These are phyloP conservation scores for Choiromyces venosus DNA, from an alignment of 495 filamentous ascomycete species.

Conservation along the genomic window DNA sequence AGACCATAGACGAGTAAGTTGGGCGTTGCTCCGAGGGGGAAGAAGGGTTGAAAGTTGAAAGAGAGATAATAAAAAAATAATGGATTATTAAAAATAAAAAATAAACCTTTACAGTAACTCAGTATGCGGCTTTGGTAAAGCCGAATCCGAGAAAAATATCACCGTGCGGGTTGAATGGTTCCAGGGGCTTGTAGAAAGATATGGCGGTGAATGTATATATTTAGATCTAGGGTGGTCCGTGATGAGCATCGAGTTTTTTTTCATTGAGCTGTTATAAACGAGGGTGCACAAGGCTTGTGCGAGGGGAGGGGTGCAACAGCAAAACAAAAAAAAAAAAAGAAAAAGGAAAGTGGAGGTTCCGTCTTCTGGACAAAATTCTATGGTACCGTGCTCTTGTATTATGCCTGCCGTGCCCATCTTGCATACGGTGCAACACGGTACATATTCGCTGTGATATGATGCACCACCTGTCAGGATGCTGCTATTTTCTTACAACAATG, in stretches of 20 bases:
- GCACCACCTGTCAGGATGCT: not conserved
- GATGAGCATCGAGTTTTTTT: not conserved
- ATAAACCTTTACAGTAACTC: not conserved
- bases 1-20: not conserved
- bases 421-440: not conserved
- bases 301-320: not conserved
- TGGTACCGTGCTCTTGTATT: not conserved
- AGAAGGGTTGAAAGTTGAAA: not conserved
- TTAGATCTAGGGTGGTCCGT: conserved; percentile 1
- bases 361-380: not conserved
- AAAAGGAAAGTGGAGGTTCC: not conserved
- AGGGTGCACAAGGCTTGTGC: not conserved
- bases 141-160: not conserved
- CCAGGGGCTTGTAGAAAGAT: not conserved
- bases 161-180: not conserved
- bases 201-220: conserved; percentile 1
- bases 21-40: too few species aligned
- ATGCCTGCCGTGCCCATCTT: not conserved
- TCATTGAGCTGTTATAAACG: not conserved
- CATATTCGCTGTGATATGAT: not conserved
- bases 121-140: not conserved
- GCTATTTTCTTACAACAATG: not conserved
- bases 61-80: not conserved
- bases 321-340: not conserved
- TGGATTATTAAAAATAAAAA: not conserved